Evolutionary conservation across 2,329 filamentous ascomycete genomes (phyloP).

Genomic region (Pseudomassariella vexata): DNA sequence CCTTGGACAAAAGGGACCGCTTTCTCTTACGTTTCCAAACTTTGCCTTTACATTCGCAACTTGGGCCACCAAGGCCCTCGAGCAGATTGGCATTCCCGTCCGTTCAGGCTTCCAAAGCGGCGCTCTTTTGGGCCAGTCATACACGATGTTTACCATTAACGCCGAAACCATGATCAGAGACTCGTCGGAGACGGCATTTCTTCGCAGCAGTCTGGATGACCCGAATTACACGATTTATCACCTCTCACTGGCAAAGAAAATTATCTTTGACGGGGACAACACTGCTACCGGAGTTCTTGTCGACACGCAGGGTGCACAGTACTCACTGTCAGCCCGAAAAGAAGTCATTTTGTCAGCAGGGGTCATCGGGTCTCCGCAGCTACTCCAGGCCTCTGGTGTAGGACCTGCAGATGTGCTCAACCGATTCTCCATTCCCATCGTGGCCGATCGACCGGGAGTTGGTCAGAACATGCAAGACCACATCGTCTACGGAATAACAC

Average conservation of each 20-base stretch:
- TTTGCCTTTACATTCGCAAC: slow-evolving; percentile 28
- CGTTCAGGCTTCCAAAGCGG: slow-evolving; percentile 31
- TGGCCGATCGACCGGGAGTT: slow-evolving; percentile 51
- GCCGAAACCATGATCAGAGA: slow-evolving; percentile 19
- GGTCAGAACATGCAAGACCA: slow-evolving; percentile 57
- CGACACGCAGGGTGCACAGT: slow-evolving; percentile 9
- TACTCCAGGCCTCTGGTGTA: slow-evolving; percentile 33
- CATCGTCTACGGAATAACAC: slow-evolving; percentile 24
- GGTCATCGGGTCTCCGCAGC: slow-evolving; percentile 29
- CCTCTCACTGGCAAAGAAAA: slow-evolving; percentile 33
- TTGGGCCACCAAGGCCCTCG: slow-evolving; percentile 27
- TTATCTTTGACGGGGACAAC: slow-evolving; percentile 33
- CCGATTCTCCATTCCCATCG: slow-evolving; percentile 38
- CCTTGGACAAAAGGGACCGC: slow-evolving; percentile 24
- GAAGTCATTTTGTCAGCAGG: slow-evolving; percentile 34
- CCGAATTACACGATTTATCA: slow-evolving; percentile 28
- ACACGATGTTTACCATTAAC: slow-evolving; percentile 22
- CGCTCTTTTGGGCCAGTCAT: slow-evolving; percentile 29
- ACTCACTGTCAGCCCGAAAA: slow-evolving; percentile 18
- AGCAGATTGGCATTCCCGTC: slow-evolving; percentile 28
- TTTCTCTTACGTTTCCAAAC: slow-evolving; percentile 32
- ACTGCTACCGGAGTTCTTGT: slow-evolving; percentile 21
- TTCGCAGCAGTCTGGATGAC: slow-evolving; percentile 18
- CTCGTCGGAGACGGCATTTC: slow-evolving; percentile 30
- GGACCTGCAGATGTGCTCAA: slow-evolving; percentile 25